Evolutionary conservation across 2,329 filamentous ascomycete genomes (phyloP).

Genomic region (Tolypocladium pustulatum): DNA sequence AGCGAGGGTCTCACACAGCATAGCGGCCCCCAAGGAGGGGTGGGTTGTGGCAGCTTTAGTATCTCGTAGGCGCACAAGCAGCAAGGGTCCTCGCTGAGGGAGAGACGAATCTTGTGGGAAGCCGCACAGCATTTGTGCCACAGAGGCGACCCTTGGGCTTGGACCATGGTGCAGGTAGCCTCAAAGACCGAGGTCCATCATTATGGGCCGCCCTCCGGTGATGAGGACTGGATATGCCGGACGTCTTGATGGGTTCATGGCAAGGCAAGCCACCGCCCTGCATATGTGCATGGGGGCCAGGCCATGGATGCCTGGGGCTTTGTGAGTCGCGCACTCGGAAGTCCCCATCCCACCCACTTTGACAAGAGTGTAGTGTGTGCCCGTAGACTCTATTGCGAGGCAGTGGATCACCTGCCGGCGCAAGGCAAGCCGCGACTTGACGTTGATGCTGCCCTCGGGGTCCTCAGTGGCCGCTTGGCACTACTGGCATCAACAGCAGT

Average conservation of each 20-base stretch:
- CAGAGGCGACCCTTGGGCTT: conserved; percentile 2
- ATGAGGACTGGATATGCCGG: not conserved
- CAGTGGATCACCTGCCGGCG: too few species aligned
- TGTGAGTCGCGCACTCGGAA: not conserved
- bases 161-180: not conserved
- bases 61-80: conserved; percentile 2
- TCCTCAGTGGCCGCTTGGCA: too few species aligned
- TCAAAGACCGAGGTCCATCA: not conserved
- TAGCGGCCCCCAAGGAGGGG: conserved; percentile 1
- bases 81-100: conserved; percentile 3
- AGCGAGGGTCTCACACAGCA: conserved; percentile 3
- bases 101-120: conserved; percentile 15
- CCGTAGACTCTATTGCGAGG: too few species aligned
- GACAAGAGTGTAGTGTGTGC: not conserved
- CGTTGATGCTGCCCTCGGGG: too few species aligned
- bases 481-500: too few species aligned
- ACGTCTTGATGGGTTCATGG: not conserved
- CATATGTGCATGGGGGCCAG: not conserved
- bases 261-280: not conserved
- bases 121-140: conserved; percentile 14
- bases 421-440: too few species aligned
- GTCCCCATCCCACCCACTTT: not conserved
- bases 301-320: not conserved
- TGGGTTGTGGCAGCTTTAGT: conserved; percentile 1
- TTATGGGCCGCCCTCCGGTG: not conserved